Conservation (phyloP, 2,329 filamentous ascomycete species). For the Akanthomyces lecanii region DNA sequence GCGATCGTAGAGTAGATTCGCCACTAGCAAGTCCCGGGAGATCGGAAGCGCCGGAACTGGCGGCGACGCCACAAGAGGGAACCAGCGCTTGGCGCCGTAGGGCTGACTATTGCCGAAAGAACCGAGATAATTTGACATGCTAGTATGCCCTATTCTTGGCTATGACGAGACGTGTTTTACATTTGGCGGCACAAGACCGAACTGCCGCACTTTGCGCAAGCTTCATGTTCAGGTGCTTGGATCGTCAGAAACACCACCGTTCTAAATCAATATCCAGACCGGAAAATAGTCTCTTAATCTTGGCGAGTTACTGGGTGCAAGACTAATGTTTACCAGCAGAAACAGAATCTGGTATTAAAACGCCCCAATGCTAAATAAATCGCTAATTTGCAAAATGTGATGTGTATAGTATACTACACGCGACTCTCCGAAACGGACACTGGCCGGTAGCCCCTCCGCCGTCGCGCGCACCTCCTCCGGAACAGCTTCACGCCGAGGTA, state of each 20-base stretch:
- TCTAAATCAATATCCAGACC: too few species aligned
- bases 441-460: constrained; percentile 6
- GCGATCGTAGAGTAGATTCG: background rate
- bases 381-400: constrained; percentile 9
- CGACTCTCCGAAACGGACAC: background rate
- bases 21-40: background rate
- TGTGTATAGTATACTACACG: background rate
- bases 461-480: background rate
- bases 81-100: background rate
- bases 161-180: too few species aligned
- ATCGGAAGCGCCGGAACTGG: background rate
- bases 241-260: too few species aligned
- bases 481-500: constrained; percentile 7
- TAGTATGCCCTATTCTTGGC: too few species aligned
- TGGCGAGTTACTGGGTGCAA: too few species aligned
- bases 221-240: too few species aligned
- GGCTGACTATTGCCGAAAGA: background rate
- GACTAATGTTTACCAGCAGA: too few species aligned
- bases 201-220: too few species aligned
- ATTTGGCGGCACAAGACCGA: too few species aligned
- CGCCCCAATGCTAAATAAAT: background rate
- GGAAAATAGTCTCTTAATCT: too few species aligned
- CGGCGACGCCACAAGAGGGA: background rate
- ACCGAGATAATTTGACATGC: too few species aligned
- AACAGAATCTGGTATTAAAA: background rate